Conservation (phyloP, 225 moss, liverwort and hornwort species). For the Marchantia paleacea region DNA sequence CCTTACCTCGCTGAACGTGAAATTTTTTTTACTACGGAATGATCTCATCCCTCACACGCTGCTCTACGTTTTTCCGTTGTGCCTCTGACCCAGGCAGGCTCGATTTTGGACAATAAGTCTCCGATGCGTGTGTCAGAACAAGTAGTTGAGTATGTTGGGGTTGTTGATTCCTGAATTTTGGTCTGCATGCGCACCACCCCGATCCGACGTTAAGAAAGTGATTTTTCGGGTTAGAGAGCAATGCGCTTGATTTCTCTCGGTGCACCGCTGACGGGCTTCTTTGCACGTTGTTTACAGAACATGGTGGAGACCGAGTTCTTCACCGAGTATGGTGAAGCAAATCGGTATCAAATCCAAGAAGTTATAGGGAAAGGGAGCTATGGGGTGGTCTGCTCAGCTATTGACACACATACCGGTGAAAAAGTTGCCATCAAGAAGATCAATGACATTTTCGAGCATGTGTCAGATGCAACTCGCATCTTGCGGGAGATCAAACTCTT, state of each 20-base stretch:
- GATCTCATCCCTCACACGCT: too few species aligned
- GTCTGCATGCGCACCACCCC: not conserved
- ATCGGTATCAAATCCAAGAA: constrained; percentile 98
- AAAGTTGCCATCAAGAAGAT: constrained; percentile 99
- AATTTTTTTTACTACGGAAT: not conserved
- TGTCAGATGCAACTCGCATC: constrained; percentile 97
- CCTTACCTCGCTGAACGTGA: not conserved
- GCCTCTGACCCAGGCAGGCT: not conserved
- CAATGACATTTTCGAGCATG: constrained; percentile 99
- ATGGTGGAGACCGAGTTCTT: constrained; percentile 99
- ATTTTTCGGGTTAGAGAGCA: not conserved
- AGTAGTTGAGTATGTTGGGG: not conserved
- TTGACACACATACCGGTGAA: constrained; percentile 87
- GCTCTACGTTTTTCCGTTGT: not conserved
- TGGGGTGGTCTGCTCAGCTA: constrained; percentile 95
- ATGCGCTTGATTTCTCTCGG: not conserved
- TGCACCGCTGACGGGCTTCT: constrained; percentile 13
- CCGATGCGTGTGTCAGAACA: not conserved
- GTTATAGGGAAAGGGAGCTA: constrained; percentile 99
- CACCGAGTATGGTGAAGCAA: constrained; percentile 99
- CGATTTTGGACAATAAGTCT: not conserved
- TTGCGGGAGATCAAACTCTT: constrained; percentile 97
- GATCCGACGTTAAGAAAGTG: not conserved
- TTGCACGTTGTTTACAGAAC: constrained; percentile 48
- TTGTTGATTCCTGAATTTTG: not conserved